Evolutionary conservation across 345 rosid genomes (phyloP).

Genomic region (Eucalyptus erythrocorys): DNA sequence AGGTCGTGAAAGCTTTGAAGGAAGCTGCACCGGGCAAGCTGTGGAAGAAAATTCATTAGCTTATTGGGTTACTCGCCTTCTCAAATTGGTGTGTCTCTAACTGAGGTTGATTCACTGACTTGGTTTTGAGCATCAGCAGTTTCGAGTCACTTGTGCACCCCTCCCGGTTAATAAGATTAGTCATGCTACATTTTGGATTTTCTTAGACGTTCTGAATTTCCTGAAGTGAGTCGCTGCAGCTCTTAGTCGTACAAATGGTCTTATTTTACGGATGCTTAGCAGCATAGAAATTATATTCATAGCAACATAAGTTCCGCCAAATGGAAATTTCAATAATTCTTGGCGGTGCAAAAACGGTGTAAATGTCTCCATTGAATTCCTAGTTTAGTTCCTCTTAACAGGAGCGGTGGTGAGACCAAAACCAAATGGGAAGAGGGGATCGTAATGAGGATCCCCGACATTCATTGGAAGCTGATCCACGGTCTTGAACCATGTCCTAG

Average conservation of each 20-base stretch:
- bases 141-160: not conserved
- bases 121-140: not conserved
- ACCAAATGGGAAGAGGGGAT: constrained; percentile 68
- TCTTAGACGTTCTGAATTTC: not conserved
- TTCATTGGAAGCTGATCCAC: constrained; percentile 74
- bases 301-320: not conserved
- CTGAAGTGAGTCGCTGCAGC: not conserved
- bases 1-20: not conserved
- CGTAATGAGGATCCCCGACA: constrained; percentile 44
- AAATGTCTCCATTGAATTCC: not conserved
- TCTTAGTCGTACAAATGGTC: not conserved
- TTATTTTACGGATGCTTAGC: not conserved
- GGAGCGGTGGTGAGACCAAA: constrained; percentile 34
- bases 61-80: not conserved
- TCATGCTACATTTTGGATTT: not conserved
- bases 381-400: not conserved
- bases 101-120: not conserved
- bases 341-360: not conserved
- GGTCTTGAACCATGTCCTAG: constrained; percentile 63
- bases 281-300: not conserved
- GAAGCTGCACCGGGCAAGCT: not conserved
- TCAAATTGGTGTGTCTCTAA: not conserved
- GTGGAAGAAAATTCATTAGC: not conserved
- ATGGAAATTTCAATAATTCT: not conserved
- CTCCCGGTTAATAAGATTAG: not conserved